Base-by-base conservation (phyloP, 2,329 filamentous ascomycete species). In the Tolypocladium cylindrosporum region DNA sequence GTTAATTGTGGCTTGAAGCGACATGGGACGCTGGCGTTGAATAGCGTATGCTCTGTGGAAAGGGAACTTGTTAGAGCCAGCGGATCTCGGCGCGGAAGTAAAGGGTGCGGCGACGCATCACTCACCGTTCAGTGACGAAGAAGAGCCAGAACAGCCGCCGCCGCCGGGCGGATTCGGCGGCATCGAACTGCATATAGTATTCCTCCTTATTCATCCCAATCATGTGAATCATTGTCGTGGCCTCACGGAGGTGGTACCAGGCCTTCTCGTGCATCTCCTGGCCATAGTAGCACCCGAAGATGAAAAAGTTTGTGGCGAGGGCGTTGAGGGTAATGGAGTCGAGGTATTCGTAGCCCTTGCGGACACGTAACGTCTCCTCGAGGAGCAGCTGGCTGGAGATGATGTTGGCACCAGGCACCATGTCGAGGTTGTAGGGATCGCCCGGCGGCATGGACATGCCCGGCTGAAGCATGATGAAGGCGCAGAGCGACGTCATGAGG, bases 201-300 rank as follows among this genome's bases (percentile, higher is more conserved):
- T 84, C 80, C 65, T 87, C 85, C 68, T 83, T 83, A 65, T 80
- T 77, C 81, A 87, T 81, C 56, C 78, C 78, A 36, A 77, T 71
- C 64, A 87, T 80, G 64, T 84, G 79, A 36, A 81, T 78, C 70
- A 93, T 77, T 7, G 89, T 91, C 1, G 85, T 87, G 7, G 88
- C 87, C 71, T 94, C 89, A 34, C 89, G 84, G 11, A 93, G 75
- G 68, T 90, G 85, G 67, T 86, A 91, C 89, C 89, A 93, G 1
- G 88, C 89, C 69, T 86, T 85, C 61, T 88, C 85, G 68, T 91
- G 87, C 68, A 86, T 78, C 61, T 91, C 87, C 53, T 90, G 74
- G 42, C 84, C 86, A 60, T 88, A 87, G 68, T 87, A 84, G 59
- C 86, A 87, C 42, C 83, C 87, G 65, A 90, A 91, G 34, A 93